Conservation (phyloP, 331 rosid genomes). For the Rhamnella rubrinervis region DNA sequence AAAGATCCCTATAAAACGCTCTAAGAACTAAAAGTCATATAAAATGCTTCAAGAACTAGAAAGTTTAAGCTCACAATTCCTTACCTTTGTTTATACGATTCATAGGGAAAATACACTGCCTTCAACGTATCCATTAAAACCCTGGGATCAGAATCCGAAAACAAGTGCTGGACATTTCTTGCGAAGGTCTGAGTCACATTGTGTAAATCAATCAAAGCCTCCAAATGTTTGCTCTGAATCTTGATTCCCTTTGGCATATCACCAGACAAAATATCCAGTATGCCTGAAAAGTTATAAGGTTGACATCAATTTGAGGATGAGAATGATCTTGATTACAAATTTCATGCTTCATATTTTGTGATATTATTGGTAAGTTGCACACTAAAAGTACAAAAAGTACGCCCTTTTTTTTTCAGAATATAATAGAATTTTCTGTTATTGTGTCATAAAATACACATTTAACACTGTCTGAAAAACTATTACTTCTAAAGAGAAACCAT, state of each 20-base stretch:
- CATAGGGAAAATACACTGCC: conserved; percentile 83
- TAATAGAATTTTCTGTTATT: background rate
- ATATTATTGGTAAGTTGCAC: too few relatives aligned
- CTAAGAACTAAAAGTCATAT: background rate
- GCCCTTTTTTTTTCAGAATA: too few relatives aligned
- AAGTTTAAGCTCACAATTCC: conserved; percentile 11
- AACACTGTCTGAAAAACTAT: background rate
- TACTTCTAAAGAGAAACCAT: conserved; percentile 4
- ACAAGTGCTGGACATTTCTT: conserved; percentile 89
- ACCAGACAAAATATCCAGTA: conserved; percentile 80
- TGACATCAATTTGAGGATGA: too few relatives aligned
- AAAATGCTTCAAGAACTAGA: background rate
- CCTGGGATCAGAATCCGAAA: conserved; percentile 75
- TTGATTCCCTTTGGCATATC: conserved; percentile 96
- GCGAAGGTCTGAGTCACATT: conserved; percentile 90
- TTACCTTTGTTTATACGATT: conserved; percentile 91
- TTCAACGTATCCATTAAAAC: conserved; percentile 73
- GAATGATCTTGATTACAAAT: too few relatives aligned
- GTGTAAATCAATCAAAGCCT: conserved; percentile 88
- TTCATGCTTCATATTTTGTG: too few relatives aligned
- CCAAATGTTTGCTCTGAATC: conserved; percentile 89
- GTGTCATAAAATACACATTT: background rate
- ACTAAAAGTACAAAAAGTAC: too few relatives aligned
- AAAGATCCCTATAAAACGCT: background rate
- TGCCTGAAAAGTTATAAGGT: conserved; percentile 44